Conservation (phyloP, 108 stramenopile species). For the Cyclotella cryptica region DNA sequence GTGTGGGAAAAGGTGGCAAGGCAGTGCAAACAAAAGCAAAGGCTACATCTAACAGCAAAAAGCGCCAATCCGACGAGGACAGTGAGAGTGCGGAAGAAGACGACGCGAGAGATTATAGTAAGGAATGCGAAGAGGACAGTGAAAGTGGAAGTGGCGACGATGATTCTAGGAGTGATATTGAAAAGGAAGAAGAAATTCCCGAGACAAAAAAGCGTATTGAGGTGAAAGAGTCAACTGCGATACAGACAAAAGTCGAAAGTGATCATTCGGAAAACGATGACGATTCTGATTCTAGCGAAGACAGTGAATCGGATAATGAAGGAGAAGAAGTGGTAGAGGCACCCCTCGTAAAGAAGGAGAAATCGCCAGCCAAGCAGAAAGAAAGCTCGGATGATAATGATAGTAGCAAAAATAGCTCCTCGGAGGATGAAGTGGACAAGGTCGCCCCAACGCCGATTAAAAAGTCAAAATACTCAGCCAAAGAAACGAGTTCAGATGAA, state of each 20-base stretch:
- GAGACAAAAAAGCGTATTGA: conserved; percentile 4
- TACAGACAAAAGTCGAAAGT: background rate
- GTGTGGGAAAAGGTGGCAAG: too few relatives aligned
- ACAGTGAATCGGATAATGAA: conserved; percentile 21
- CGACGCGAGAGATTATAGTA: background rate
- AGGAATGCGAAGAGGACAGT: conserved; percentile 4
- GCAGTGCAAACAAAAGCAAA: background rate
- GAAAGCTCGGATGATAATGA: conserved; percentile 11
- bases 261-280: conserved; percentile 7
- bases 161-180: conserved; percentile 3
- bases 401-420: background rate
- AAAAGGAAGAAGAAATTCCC: background rate
- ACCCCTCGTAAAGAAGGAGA: conserved; percentile 16
- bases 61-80: background rate
- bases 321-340: conserved; percentile 10
- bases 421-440: background rate
- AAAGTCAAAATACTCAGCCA: conserved; percentile 9
- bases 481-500: conserved; percentile 16
- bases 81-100: conserved; percentile 10
- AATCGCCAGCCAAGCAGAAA: conserved; percentile 29
- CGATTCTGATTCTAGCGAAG: background rate
- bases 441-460: background rate
- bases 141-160: background rate
- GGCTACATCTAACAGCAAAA: background rate
- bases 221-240: background rate